Percentiles rank a stretch among this genome's conserved stretches.
Conservation (phyloP, 1,284 basidiomycete species). For the Psilocybe mexicana region DNA sequence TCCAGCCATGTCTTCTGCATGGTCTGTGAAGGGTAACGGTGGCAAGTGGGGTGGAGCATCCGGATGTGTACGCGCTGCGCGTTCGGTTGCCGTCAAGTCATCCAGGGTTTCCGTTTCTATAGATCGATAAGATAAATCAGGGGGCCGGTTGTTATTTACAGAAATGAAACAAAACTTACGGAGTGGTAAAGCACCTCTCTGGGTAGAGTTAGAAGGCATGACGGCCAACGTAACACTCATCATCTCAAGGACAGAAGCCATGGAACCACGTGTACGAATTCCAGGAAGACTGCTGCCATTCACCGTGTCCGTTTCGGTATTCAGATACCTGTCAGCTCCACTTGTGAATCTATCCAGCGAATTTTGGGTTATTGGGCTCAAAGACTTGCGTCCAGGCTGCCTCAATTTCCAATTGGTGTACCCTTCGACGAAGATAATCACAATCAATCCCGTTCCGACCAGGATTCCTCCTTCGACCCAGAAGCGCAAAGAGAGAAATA, state of each 20-base stretch:
- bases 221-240: slow-evolving; percentile 76
- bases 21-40: slow-evolving; percentile 66
- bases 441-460: slow-evolving; percentile 52
- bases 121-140: slow-evolving; percentile 5
- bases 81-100: slow-evolving; percentile 75
- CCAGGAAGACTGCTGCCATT: slow-evolving; percentile 50
- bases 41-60: slow-evolving; percentile 76
- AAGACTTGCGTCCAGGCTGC: slow-evolving; percentile 44
- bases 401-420: slow-evolving; percentile 54
- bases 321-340: slow-evolving; percentile 42
- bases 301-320: slow-evolving; percentile 46
- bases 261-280: slow-evolving; percentile 57
- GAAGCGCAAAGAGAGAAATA: slow-evolving; percentile 62
- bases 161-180: slow-evolving; percentile 44
- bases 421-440: slow-evolving; percentile 57
- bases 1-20: slow-evolving; percentile 72
- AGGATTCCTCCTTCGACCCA: slow-evolving; percentile 74
- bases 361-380: slow-evolving; percentile 59
- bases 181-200: slow-evolving; percentile 63
- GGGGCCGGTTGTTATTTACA: not conserved
- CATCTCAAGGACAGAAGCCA: slow-evolving; percentile 78
- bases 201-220: slow-evolving; percentile 57
- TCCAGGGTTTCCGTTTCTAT: slow-evolving; percentile 74
- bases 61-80: slow-evolving; percentile 74
- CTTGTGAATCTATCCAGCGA: slow-evolving; percentile 55